Percentiles rank a stretch among this genome's conserved stretches.
These are phyloP conservation scores for Chionographis japonica DNA, from an alignment of 106 monocot species.

Conservation along the genomic window DNA sequence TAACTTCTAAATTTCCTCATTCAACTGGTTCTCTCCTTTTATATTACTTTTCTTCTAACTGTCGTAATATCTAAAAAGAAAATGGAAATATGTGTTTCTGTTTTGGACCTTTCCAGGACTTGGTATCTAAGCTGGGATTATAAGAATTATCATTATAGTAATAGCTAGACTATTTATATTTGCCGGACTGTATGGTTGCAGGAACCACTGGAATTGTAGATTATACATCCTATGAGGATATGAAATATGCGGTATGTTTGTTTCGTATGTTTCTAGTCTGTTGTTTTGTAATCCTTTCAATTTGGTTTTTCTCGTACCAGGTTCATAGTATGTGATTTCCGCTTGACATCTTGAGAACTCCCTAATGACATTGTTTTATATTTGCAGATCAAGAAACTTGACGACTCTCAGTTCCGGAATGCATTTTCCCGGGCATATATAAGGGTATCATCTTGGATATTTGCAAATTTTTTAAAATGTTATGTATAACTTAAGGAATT, in stretches of 20 bases:
- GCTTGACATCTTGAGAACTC: neutral
- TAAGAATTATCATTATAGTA: too few species aligned
- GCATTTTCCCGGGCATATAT: conserved; percentile 63
- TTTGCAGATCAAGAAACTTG: conserved; percentile 80
- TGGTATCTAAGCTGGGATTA: too few species aligned
- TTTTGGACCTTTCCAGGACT: too few species aligned
- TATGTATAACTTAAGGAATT: neutral
- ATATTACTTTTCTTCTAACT: too few species aligned
- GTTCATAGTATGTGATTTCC: neutral
- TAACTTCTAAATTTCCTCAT: too few species aligned
- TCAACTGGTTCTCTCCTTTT: too few species aligned
- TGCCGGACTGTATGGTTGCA: conserved; percentile 10
- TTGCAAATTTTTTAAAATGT: neutral
- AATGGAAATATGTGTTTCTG: too few species aligned
- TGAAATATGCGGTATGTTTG: conserved; percentile 88
- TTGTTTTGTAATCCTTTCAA: neutral
- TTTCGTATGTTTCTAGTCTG: neutral
- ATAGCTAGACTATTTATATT: too few species aligned
- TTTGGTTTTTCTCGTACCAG: neutral
- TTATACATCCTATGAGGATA: conserved; percentile 88
- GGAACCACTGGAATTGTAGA: conserved; percentile 81
- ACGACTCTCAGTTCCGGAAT: conserved; percentile 84
- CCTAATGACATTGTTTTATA: neutral
- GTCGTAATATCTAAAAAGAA: too few species aligned
- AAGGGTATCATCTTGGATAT: conserved; percentile 31